Evolutionary conservation across 768 basidiomycete genomes (phyloP), one percentile per base, ranked within the genome.

Genomic region (Calocera cornea): DNA sequence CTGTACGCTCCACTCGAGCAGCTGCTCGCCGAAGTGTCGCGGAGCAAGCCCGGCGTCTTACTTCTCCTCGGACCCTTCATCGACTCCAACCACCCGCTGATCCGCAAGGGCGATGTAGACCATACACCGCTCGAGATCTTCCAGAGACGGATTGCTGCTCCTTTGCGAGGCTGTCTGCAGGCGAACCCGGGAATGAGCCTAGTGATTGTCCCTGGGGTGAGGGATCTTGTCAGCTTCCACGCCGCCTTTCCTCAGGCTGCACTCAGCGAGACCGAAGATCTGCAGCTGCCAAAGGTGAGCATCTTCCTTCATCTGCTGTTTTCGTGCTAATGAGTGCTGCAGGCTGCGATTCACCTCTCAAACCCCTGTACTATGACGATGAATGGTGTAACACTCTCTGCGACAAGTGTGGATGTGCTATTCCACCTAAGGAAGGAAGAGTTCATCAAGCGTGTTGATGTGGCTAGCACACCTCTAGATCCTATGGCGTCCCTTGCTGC

Each of bases 51-150:
- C 0, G 81, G 87, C 19, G 87, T 89, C 0, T 74, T 95, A 12
- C 78, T 98, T 19, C 79, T 99, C 66, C 77, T 92, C 34, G 97
- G 97, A 0, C 97, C 97, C 1, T 99, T 98, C 74, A 78, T 98
- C 47, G 93, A 97, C 71, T 77, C 83, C 0, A 75, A 81, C 19
- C 92, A 98, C 75, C 84, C 88, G 1, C 79, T 81, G 64, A 83
- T 98, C 70, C 87, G 85, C 73, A 76, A 79, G 2, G 97, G 95
- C 5, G 88, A 92, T 66, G 75, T 86, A 29, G 86, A 89, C 67
- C 77, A 81, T 64, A 79, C 84, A 0, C 88, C 90, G 0, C 70
- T 78, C 2, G 82, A 84, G 29, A 79, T 95, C 49, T 98, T 97
- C 78, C 78, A 82, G 33, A 76, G 79, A 5, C 81, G 86, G 49